Percentiles rank a stretch among this genome's conserved stretches.
Evolutionary conservation across 371 early-diverging fungal species (phyloP).

Genomic region (Rhizomucor miehei): DNA sequence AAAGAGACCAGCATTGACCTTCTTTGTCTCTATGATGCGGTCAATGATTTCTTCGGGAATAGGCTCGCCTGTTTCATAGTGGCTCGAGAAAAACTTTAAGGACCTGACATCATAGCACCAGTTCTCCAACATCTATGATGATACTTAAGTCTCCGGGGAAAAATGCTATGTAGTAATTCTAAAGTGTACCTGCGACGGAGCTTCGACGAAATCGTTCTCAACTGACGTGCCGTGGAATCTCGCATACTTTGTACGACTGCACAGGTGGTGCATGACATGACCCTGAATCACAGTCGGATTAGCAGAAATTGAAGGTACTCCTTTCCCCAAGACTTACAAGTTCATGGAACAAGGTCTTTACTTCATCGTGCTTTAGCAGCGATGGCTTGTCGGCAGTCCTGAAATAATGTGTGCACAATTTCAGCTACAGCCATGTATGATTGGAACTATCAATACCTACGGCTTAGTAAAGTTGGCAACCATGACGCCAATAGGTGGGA

Average conservation of each 20-base stretch:
- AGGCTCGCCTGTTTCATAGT: constrained; percentile 68
- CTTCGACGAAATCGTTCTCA: constrained; percentile 91
- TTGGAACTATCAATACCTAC: constrained; percentile 15
- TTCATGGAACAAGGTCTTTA: constrained; percentile 77
- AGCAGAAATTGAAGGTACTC: not conserved
- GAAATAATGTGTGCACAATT: no score
- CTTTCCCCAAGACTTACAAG: constrained; percentile 29
- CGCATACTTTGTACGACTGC: constrained; percentile 66
- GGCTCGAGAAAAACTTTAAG: constrained; percentile 67
- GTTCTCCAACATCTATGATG: constrained; percentile 47
- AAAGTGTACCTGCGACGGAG: constrained; percentile 74
- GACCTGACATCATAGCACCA: constrained; percentile 84
- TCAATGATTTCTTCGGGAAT: constrained; percentile 74
- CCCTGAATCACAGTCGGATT: constrained; percentile 58
- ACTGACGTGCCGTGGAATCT: constrained; percentile 78
- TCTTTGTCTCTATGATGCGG: constrained; percentile 68
- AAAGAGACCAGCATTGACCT: constrained; percentile 69
- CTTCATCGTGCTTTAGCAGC: constrained; percentile 81
- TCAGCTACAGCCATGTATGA: no score
- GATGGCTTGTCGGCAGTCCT: constrained; percentile 70
- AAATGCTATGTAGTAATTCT: no score
- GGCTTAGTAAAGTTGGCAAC: constrained; percentile 84
- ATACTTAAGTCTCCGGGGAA: no score
- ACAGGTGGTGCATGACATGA: constrained; percentile 83
- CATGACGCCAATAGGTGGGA: constrained; percentile 77